A percentile compares a stretch with the other conserved stretches of the same genome.
Evolutionary conservation across 805 yeast genomes (phyloP).

Genomic region (Wickerhamomyces chambardii): DNA sequence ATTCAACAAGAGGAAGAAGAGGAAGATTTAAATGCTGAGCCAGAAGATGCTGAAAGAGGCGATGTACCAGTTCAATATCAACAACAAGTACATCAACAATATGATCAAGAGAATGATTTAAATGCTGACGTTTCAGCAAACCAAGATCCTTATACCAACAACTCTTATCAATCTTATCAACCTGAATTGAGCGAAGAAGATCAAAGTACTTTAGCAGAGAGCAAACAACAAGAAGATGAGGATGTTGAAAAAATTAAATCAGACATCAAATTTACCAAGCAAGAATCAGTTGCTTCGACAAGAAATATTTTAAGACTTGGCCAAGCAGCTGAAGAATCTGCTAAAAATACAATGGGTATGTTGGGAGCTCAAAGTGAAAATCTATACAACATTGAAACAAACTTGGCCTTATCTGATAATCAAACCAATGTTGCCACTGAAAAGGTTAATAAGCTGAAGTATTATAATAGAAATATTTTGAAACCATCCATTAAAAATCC

Average conservation of each 20-base stretch:
- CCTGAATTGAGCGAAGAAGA: conserved; percentile 12
- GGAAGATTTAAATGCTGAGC: conserved; percentile 22
- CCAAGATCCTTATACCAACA: too few relatives aligned
- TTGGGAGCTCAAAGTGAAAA: conserved; percentile 91
- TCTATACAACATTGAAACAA: conserved; percentile 70
- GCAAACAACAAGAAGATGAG: conserved; percentile 61
- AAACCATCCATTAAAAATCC: conserved; percentile 81
- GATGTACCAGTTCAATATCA: conserved; percentile 3
- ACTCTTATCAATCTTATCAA: conserved; percentile 21
- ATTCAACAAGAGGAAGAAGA: conserved; percentile 3
- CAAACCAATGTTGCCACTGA: conserved; percentile 79
- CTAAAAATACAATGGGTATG: conserved; percentile 80
- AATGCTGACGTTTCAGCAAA: too few relatives aligned
- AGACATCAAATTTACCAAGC: conserved; percentile 76
- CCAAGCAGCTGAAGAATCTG: conserved; percentile 63
- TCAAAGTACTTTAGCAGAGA: too few relatives aligned
- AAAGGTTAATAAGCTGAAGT: conserved; percentile 69
- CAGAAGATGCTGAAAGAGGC: conserved; percentile 6
- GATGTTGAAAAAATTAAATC: conserved; percentile 83
- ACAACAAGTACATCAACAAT: conserved; percentile 10
- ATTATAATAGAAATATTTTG: conserved; percentile 73
- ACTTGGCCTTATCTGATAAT: conserved; percentile 66
- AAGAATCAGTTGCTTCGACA: conserved; percentile 78
- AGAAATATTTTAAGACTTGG: conserved; percentile 73
- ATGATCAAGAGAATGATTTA: too few relatives aligned